phyloP scores from a whole-genome alignment of 2,329 filamentous ascomycete genomes.

The Aspergillus hiratsukae region DNA sequence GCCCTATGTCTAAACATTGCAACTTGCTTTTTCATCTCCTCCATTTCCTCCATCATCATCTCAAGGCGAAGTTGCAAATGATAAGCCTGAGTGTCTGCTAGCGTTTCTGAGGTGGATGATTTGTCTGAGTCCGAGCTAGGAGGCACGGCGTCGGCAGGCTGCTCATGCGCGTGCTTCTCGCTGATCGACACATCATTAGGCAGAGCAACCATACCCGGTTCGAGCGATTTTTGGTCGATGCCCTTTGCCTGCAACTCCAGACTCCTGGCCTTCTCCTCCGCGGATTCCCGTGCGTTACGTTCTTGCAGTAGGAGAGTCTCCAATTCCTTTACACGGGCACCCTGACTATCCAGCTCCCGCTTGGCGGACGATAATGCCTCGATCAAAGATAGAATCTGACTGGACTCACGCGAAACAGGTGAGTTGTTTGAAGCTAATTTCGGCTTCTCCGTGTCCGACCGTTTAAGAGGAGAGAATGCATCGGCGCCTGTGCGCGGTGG shows the following conservation, averaged over 20 bases:
- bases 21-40: slow-evolving; percentile 73
- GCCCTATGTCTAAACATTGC: slow-evolving; percentile 72
- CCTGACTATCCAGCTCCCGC: slow-evolving; percentile 81
- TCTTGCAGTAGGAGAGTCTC: slow-evolving; percentile 76
- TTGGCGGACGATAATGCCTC: slow-evolving; percentile 80
- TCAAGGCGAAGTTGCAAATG: slow-evolving; percentile 69
- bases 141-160: slow-evolving; percentile 4
- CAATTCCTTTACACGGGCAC: slow-evolving; percentile 71
- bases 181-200: background rate
- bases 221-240: slow-evolving; percentile 12
- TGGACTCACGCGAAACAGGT: slow-evolving; percentile 52
- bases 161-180: slow-evolving; percentile 10
- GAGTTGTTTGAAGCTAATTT: slow-evolving; percentile 47
- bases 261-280: slow-evolving; percentile 74
- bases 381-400: slow-evolving; percentile 77
- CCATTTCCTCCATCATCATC: slow-evolving; percentile 72
- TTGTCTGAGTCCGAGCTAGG: slow-evolving; percentile 13
- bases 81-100: slow-evolving; percentile 30
- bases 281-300: slow-evolving; percentile 72
- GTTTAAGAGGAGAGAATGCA: slow-evolving; percentile 58
- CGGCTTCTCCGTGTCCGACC: slow-evolving; percentile 69
- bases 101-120: slow-evolving; percentile 30
- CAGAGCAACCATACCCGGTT: background rate
- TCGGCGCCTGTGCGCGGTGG: slow-evolving; percentile 42
- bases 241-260: slow-evolving; percentile 56